phyloP scores from a whole-genome alignment of 1,139 yeast species.

The Hyphopichia burtonii region DNA sequence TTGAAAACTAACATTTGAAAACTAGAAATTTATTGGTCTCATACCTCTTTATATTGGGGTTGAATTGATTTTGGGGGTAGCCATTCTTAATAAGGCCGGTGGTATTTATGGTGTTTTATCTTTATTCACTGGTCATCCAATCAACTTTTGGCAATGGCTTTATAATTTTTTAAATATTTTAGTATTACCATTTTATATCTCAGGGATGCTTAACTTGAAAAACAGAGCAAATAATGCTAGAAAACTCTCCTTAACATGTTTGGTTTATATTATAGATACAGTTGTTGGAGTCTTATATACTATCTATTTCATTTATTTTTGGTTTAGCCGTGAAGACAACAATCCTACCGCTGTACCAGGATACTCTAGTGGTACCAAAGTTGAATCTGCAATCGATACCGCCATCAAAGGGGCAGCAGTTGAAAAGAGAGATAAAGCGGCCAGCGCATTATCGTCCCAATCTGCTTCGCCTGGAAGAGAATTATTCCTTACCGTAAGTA shows the following conservation, averaged over 20 bases:
- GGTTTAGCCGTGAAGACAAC: constrained; percentile 59
- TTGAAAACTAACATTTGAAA: neutral
- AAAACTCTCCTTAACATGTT: constrained; percentile 58
- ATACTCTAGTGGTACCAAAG: constrained; percentile 10
- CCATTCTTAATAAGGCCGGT: constrained; percentile 83
- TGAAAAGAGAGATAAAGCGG: constrained; percentile 4
- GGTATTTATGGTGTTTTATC: constrained; percentile 88
- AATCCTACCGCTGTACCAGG: constrained; percentile 11
- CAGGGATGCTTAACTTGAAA: constrained; percentile 51
- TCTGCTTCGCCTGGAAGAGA: constrained; percentile 74
- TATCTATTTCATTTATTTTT: constrained; percentile 65
- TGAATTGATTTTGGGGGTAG: constrained; percentile 74
- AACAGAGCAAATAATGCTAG: constrained; percentile 31
- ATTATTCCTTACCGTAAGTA: constrained; percentile 60
- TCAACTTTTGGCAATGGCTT: constrained; percentile 80
- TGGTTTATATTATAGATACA: constrained; percentile 68
- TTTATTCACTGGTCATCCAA: constrained; percentile 84
- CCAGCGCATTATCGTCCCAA: constrained; percentile 33
- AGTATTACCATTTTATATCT: constrained; percentile 64
- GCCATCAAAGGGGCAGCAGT: too few species aligned
- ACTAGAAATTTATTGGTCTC: constrained; percentile 52
- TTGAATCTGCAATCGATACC: neutral
- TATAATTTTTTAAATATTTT: constrained; percentile 67
- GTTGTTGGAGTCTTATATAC: constrained; percentile 67
- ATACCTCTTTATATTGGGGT: constrained; percentile 87